Evolutionary conservation across 2,329 filamentous ascomycete species (phyloP), one percentile per base, ranked within the genome.

Genomic region (Chrysosporium queenslandicum): DNA sequence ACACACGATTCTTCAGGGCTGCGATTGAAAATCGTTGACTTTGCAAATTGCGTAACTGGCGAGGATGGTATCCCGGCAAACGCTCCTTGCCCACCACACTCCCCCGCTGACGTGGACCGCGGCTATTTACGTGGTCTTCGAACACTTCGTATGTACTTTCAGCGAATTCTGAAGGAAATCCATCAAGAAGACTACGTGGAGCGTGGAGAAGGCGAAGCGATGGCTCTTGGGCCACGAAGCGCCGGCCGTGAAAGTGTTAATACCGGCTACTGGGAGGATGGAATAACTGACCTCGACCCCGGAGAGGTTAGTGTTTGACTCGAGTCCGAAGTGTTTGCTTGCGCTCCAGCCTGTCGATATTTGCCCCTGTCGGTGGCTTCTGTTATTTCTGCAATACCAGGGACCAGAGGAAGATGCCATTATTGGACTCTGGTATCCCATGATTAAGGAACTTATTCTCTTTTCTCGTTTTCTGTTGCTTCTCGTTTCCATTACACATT

Each of bases 1-100:
- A 63, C 61, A 11, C 66, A 68, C 51, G 71, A 65, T 42, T 66
- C 64, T 32, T 60, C 62, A 5, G 64, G 71, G 4, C 74, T 77
- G 43, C 87, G 95, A 67, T 83, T 98, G 71, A 96, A 96, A 70
- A 94, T 98, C 67, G 91, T 95, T 53, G 92, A 98, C 68, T 98
- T 98, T 72, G 92, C 92, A 58, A 98, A 98, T 66, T 96, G 91
- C 63, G 83, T 97, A 32, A 97, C 90, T 1, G 86, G 87, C 3
- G 85, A 92, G 58, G 89, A 95, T 62, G 66, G 71, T 46, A 62
- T 80, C 2, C 71, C 77, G 1, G 70, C 82, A 9, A 75, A 80
- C 54, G 70, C 75, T 1, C 71, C 74, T 16, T 96, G 91, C 60
- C 92, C 92, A 12, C 92, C 92, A 3, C 78, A 81, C 54, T 81